These are phyloP conservation scores for Clausena lansium DNA, from an alignment of 345 rosid species.

Conservation along the genomic window DNA sequence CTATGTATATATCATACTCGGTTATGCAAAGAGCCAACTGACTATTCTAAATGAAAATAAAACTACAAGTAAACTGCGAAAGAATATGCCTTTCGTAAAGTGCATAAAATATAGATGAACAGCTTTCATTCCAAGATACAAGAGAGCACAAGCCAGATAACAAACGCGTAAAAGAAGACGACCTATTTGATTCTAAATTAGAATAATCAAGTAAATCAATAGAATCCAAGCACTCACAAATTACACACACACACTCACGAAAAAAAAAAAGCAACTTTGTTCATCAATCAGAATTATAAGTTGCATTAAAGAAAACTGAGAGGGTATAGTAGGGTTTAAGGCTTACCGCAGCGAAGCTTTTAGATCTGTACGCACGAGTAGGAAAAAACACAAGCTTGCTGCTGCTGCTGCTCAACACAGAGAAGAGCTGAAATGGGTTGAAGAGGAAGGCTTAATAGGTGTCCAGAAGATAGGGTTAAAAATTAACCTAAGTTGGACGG, in stretches of 20 bases:
- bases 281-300: not conserved
- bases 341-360: slow-evolving; percentile 1
- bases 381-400: not conserved
- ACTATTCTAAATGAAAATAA: not conserved
- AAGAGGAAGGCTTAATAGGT: not conserved
- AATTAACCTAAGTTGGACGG: slow-evolving; percentile 4
- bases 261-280: not conserved
- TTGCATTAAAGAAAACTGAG: not conserved
- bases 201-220: not conserved
- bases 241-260: too few species aligned
- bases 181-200: not conserved
- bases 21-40: not conserved
- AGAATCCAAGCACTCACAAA: not conserved
- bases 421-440: not conserved
- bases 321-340: not conserved
- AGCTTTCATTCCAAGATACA: not conserved
- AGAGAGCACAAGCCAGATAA: not conserved
- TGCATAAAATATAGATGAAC: not conserved
- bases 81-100: not conserved
- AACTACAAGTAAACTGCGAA: not conserved
- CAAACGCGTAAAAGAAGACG: not conserved
- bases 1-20: not conserved
- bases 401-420: slow-evolving; percentile 5
- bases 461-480: not conserved
- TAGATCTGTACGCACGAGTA: not conserved